Conservation (phyloP, 129 eudicot species). For the Chrysanthemum makinoi region DNA sequence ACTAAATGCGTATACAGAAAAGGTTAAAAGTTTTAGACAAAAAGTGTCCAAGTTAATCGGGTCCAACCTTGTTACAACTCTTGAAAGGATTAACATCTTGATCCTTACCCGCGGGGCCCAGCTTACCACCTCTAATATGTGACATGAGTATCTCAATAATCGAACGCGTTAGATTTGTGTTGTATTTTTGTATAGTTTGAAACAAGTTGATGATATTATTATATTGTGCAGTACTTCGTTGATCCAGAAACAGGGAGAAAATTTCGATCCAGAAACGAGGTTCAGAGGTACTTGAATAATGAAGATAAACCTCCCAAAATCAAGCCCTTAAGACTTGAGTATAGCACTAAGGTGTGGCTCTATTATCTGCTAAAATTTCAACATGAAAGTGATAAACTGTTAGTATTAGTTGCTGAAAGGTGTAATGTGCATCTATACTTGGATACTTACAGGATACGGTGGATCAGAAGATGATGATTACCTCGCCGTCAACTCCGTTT, state of each 20-base stretch:
- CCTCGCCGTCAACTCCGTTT: slow-evolving; percentile 30
- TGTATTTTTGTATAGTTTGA: too few relatives aligned
- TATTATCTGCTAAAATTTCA: not conserved
- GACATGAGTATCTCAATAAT: too few relatives aligned
- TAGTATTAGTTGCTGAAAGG: not conserved
- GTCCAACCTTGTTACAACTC: too few relatives aligned
- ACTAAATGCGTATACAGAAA: too few relatives aligned
- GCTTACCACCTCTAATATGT: too few relatives aligned
- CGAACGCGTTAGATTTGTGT: too few relatives aligned
- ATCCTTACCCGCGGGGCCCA: too few relatives aligned
- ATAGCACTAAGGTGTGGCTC: slow-evolving; percentile 34
- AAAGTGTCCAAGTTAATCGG: too few relatives aligned
- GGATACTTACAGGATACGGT: slow-evolving; percentile 24
- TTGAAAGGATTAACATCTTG: too few relatives aligned
- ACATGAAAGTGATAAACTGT: not conserved
- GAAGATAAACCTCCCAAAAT: slow-evolving; percentile 37
- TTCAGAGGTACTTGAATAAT: slow-evolving; percentile 45
- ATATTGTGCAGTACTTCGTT: slow-evolving; percentile 54
- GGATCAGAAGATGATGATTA: slow-evolving; percentile 34
- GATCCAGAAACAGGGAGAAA: slow-evolving; percentile 58
- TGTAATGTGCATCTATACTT: slow-evolving; percentile 12
- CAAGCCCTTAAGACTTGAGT: slow-evolving; percentile 21
- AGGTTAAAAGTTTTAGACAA: too few relatives aligned
- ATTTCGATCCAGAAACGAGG: slow-evolving; percentile 50
- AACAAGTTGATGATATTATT: not conserved